Base-by-base conservation (phyloP, 1,139 yeast species). In the Arxiozyma slooffiae region DNA sequence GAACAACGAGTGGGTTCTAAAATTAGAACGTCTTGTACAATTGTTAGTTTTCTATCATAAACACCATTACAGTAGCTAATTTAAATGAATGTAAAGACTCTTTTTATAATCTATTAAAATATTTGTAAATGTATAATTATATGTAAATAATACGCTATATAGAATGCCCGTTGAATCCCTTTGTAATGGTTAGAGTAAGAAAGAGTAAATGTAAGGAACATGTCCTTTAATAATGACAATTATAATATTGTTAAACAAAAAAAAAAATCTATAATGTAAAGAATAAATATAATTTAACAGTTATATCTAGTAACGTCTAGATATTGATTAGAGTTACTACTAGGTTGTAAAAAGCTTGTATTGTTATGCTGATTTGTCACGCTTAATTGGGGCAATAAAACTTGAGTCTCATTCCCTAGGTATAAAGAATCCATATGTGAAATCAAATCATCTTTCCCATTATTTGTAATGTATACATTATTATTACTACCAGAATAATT, bases 341-440 rank as follows among this genome's bases (percentile, higher is more conserved):
- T 48, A 39, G 37, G 43, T 41, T 40, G 34, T 17, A 45, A 39
- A 14, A 40, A 23, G 23, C 53, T 52, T 14, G 53, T 51, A 26
- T 49, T 44, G 48, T 57, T 55, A 45, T 52, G 49, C 39, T 52
- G 57, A 49, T 57, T 60, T 16, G 60, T 57, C 43, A 62, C 53
- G 49, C 65, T 61, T 40, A 62, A 44, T 49, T 62, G 64, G 3
- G 67, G 66, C 18, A 63, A 51, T 2, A 67, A 61, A n/a, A 63
- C 44, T 44, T 62, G 67, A 2, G 67, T 60, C 26, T 59, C 60
- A 50, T 64, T 64, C 43, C 55, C 58, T 39, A 65, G 41, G 21
- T 58, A 53, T 20, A 65, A 47, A 58, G 57, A 59, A 46, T 65
- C 69, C 41, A 65, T 56, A 38, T 64, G 65, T 7, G 62, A 58